phyloP scores from a whole-genome alignment of 1,284 basidiomycete species.

The Trichosporon sp. region DNA sequence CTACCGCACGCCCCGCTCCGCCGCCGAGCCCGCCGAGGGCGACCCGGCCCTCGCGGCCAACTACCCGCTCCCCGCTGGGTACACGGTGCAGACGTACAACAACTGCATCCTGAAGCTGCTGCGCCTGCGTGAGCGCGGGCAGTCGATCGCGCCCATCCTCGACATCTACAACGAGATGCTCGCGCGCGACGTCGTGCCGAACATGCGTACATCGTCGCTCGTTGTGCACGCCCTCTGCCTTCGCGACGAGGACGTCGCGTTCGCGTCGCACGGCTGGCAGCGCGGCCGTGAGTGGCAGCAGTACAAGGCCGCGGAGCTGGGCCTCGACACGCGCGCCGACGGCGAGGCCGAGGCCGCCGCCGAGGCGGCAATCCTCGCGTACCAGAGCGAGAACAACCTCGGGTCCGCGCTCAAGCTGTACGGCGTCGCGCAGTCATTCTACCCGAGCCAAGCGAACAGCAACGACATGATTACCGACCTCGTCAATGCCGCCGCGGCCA shows the following conservation, averaged over 20 bases:
- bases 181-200: slow-evolving; percentile 62
- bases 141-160: slow-evolving; percentile 60
- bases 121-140: slow-evolving; percentile 54
- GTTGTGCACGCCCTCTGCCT: slow-evolving; percentile 66
- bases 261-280: slow-evolving; percentile 48
- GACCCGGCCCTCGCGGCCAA: slow-evolving; percentile 22
- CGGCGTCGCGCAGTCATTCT: slow-evolving; percentile 42
- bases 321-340: not conserved
- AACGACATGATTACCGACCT: not conserved
- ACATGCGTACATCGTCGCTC: slow-evolving; percentile 62
- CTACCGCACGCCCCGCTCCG: slow-evolving; percentile 26
- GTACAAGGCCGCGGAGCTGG: slow-evolving; percentile 11
- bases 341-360: slow-evolving; percentile 1
- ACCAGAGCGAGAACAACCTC: slow-evolving; percentile 63
- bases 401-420: slow-evolving; percentile 59
- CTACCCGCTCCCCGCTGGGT: slow-evolving; percentile 34
- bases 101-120: slow-evolving; percentile 59
- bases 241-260: slow-evolving; percentile 66
- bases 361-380: slow-evolving; percentile 24
- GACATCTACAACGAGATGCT: slow-evolving; percentile 74
- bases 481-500: slow-evolving; percentile 6
- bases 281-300: not conserved
- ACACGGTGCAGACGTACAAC: slow-evolving; percentile 58
- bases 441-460: slow-evolving; percentile 51
- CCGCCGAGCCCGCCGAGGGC: not conserved